Evolutionary conservation across 495 filamentous ascomycete genomes (phyloP).

Genomic region (Viridothelium virens): DNA sequence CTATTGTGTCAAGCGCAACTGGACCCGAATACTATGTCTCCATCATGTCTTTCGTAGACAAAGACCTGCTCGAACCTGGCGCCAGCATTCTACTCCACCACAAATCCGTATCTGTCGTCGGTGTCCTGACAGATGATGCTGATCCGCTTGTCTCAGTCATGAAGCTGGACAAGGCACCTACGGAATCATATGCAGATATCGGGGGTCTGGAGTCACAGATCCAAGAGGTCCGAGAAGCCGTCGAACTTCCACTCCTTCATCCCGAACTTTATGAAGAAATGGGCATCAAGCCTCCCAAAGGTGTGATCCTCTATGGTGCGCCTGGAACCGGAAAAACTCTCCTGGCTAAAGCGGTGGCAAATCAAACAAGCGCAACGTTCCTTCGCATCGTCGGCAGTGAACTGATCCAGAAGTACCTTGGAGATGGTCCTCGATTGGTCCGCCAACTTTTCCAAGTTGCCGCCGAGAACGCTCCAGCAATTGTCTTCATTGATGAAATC

Average conservation of each 20-base stretch:
- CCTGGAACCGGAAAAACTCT: slow-evolving; percentile 97
- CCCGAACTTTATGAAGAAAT: slow-evolving; percentile 99
- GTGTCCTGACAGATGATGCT: slow-evolving; percentile 92
- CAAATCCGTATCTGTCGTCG: slow-evolving; percentile 96
- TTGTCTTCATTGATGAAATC: slow-evolving; percentile 99
- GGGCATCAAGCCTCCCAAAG: slow-evolving; percentile 99
- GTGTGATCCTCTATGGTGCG: slow-evolving; percentile 97
- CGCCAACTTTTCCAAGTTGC: slow-evolving; percentile 97
- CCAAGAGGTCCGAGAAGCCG: slow-evolving; percentile 94
- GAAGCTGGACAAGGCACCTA: slow-evolving; percentile 99
- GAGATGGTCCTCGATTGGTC: slow-evolving; percentile 88
- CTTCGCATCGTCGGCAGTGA: slow-evolving; percentile 96
- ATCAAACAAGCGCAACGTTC: slow-evolving; percentile 97
- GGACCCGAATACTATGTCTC: slow-evolving; percentile 99
- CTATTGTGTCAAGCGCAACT: slow-evolving; percentile 94
- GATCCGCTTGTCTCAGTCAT: slow-evolving; percentile 96
- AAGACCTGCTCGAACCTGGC: slow-evolving; percentile 93
- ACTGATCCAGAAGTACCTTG: slow-evolving; percentile 97
- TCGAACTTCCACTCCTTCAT: slow-evolving; percentile 91
- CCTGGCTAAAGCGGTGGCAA: slow-evolving; percentile 94
- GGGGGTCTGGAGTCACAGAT: slow-evolving; percentile 92
- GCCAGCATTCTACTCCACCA: slow-evolving; percentile 94
- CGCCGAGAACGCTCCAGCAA: slow-evolving; percentile 91
- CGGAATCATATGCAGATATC: slow-evolving; percentile 97
- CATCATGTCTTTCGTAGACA: slow-evolving; percentile 99